Evolutionary conservation across 2,329 filamentous ascomycete genomes (phyloP).

Genomic region (Rugonectria rugulosa): DNA sequence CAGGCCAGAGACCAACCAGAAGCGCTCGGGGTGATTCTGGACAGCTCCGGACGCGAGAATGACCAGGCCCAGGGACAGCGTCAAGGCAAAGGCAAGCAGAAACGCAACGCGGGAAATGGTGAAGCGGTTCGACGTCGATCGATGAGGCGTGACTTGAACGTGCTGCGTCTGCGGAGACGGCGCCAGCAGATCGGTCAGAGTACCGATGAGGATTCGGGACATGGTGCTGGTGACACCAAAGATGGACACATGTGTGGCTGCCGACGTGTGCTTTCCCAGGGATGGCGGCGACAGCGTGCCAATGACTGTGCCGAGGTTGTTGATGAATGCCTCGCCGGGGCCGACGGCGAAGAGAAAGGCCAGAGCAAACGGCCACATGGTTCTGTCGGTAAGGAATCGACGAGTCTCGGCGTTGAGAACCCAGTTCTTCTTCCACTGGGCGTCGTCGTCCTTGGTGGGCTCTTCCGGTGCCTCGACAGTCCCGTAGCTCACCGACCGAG

Average conservation of each 20-base stretch:
- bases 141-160: slow-evolving; percentile 52
- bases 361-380: slow-evolving; percentile 93
- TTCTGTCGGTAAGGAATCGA: slow-evolving; percentile 83
- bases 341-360: slow-evolving; percentile 95
- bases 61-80: slow-evolving; percentile 79
- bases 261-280: slow-evolving; percentile 60
- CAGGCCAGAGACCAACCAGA: slow-evolving; percentile 84
- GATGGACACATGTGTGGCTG: slow-evolving; percentile 90
- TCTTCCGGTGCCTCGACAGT: slow-evolving; percentile 56
- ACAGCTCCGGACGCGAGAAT: slow-evolving; percentile 78
- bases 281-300: slow-evolving; percentile 77
- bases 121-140: slow-evolving; percentile 50
- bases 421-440: slow-evolving; percentile 81
- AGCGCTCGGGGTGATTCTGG: slow-evolving; percentile 78
- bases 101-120: slow-evolving; percentile 81
- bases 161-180: slow-evolving; percentile 68
- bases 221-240: slow-evolving; percentile 89
- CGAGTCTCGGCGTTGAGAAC: slow-evolving; percentile 91
- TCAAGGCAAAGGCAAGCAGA: slow-evolving; percentile 75
- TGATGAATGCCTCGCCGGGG: slow-evolving; percentile 97
- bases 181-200: slow-evolving; percentile 86
- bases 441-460: slow-evolving; percentile 56
- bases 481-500: slow-evolving; percentile 67
- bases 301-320: slow-evolving; percentile 94
- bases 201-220: slow-evolving; percentile 89